Base-by-base conservation (phyloP, 2,329 filamentous ascomycete genomes). In the Colletotrichum sp. region DNA sequence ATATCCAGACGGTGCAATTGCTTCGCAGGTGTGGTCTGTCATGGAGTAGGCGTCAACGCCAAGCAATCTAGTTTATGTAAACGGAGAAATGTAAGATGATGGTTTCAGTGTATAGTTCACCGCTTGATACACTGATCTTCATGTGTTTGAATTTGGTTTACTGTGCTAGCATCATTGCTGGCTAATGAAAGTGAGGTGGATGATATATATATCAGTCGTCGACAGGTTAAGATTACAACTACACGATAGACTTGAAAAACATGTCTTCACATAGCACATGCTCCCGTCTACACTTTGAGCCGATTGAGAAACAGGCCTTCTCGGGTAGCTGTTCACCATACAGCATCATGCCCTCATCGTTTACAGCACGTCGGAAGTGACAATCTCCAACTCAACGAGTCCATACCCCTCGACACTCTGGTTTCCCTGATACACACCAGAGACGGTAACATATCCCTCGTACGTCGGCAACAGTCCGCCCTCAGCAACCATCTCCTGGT, bases 111-210 rank as follows among this genome's bases (percentile, higher is more conserved):
- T 0, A 3, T 49, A 0, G 39, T 49, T 2, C 39, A 0, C 5
- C 39, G 1, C 0, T n/a, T 49, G 0, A 49, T 7, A 12, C 19
- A 6, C 19, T 49, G 19, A 0, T 12, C 1, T 12, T 7, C 2
- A 4, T n/a, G 0, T 49, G 5, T n/a, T n/a, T n/a, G 39, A n/a
- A 4, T 1, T 49, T 3, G 9, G 1, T 12, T 44, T n/a, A 12
- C 3, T 12, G 3, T 44, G 9, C 2, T 44, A 11, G 39, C 5
- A 44, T 44, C 8, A 39, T 39, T 19, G 8, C 2, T 39, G 16
- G 36, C 8, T 19, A 19, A 16, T 9, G 16, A 19, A 4, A 9
- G 16, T 19, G 36, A 9, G 16, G 2, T 8, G 36, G 16, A 9
- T 39, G 3, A 39, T 5, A 16, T 19, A 0, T 19, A 44, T 44